Evolutionary conservation across 495 filamentous ascomycete genomes (phyloP).

Genomic region (Amniculicola lignicola): DNA sequence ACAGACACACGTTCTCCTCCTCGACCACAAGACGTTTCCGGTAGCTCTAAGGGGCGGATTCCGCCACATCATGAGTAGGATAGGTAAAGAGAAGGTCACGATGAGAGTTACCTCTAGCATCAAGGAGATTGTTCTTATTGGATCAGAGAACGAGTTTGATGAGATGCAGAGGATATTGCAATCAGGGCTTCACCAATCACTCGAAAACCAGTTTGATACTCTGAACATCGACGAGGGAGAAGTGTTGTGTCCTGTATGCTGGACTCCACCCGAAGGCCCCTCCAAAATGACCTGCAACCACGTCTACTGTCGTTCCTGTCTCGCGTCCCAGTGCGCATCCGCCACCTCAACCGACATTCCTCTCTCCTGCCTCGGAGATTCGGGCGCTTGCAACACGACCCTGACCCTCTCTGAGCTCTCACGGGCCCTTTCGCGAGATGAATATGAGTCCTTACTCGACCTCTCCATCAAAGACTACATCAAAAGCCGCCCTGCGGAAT

Average conservation of each 20-base stretch:
- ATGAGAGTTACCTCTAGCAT: conserved; percentile 9
- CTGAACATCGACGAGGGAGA: conserved; percentile 6
- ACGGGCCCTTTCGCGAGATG: not conserved
- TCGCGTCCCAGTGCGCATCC: conserved; percentile 16
- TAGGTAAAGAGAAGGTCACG: conserved; percentile 21
- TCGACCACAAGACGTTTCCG: conserved; percentile 4
- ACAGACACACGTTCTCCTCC: conserved; percentile 9
- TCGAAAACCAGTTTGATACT: not conserved
- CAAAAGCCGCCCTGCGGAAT: conserved; percentile 13
- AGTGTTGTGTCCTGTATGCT: conserved; percentile 16
- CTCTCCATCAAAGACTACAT: conserved; percentile 12
- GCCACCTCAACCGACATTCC: conserved; percentile 3
- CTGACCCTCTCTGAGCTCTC: conserved; percentile 6
- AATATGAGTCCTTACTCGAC: conserved; percentile 11
- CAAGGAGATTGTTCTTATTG: conserved; percentile 17
- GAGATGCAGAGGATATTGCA: conserved; percentile 3
- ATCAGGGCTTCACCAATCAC: not conserved
- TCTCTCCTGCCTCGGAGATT: conserved; percentile 11
- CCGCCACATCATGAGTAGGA: conserved; percentile 9
- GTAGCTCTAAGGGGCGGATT: conserved; percentile 16
- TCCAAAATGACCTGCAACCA: conserved; percentile 12
- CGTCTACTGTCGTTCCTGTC: conserved; percentile 15
- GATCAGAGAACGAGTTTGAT: conserved; percentile 2
- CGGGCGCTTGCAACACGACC: not conserved
- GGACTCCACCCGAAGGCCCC: conserved; percentile 6